Conservation (phyloP, 2,329 filamentous ascomycete genomes). For the Dactylellina leptospora region DNA sequence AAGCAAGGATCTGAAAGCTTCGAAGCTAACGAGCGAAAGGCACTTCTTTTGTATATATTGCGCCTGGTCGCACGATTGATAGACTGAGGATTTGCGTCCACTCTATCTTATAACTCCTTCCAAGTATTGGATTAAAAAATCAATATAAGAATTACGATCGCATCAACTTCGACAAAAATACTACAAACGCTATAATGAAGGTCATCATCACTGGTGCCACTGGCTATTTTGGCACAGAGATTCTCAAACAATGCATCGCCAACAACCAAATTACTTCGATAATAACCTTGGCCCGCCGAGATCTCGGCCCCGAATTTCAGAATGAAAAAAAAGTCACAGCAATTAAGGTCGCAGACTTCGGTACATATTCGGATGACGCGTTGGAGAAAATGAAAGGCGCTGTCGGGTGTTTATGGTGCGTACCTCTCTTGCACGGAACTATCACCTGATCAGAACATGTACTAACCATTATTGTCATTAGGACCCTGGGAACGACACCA, state of each 20-base stretch:
- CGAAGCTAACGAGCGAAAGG: too few species aligned
- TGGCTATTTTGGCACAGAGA: conserved; percentile 67
- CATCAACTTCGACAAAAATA: neutral
- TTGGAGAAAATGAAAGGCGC: conserved; percentile 61
- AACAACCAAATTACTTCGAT: conserved; percentile 66
- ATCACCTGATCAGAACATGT: conserved; percentile 5
- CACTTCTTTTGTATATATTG: too few species aligned
- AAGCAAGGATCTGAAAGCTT: too few species aligned
- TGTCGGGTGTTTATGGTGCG: conserved; percentile 64
- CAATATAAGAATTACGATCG: neutral
- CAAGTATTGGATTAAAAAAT: too few species aligned
- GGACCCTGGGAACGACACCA: conserved; percentile 55
- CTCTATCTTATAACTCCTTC: too few species aligned
- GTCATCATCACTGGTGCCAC: conserved; percentile 69
- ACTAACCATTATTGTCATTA: conserved; percentile 23
- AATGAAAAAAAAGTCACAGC: conserved; percentile 65
- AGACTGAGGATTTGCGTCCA: too few species aligned
- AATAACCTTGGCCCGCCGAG: conserved; percentile 65
- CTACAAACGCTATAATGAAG: too few species aligned
- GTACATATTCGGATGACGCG: conserved; percentile 63
- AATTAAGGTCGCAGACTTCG: conserved; percentile 66
- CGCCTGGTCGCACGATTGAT: too few species aligned
- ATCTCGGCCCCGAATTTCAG: conserved; percentile 62
- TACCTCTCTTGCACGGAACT: neutral
- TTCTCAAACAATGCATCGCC: conserved; percentile 66